Evolutionary conservation across 1,284 basidiomycete genomes (phyloP).

Genomic region (Exobasidium cylindrosporum): DNA sequence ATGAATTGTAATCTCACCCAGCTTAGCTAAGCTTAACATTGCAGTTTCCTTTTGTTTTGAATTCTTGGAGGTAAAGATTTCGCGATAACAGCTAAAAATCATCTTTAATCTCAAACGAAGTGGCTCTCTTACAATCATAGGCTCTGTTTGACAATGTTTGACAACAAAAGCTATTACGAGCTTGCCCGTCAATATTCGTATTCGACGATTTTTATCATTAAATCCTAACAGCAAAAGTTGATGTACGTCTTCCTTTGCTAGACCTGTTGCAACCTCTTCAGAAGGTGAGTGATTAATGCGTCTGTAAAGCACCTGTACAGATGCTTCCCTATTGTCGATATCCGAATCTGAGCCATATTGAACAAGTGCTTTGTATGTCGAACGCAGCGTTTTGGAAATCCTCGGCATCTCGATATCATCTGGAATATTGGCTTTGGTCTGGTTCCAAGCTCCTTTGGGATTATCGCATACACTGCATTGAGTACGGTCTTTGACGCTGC

Average conservation of each 20-base stretch:
- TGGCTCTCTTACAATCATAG: background rate
- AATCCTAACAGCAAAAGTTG: background rate
- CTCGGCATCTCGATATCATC: background rate
- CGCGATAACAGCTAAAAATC: slow-evolving; percentile 20
- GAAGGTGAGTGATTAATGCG: background rate
- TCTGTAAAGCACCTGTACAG: background rate
- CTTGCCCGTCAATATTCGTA: background rate
- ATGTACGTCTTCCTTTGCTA: background rate
- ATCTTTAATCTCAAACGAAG: background rate
- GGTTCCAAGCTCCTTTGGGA: background rate
- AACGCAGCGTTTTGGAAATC: background rate
- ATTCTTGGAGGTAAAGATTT: slow-evolving; percentile 15
- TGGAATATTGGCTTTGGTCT: background rate
- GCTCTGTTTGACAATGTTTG: background rate
- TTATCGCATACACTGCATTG: background rate
- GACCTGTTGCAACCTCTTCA: background rate
- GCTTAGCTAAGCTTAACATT: slow-evolving; percentile 24
- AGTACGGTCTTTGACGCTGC: background rate
- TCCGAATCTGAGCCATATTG: background rate
- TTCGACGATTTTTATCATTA: background rate
- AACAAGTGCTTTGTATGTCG: background rate
- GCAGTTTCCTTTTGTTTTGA: slow-evolving; percentile 29
- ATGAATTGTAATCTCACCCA: slow-evolving; percentile 27
- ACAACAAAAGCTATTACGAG: background rate
- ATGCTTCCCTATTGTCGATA: background rate